Base-by-base conservation (phyloP, 2,329 filamentous ascomycete species). In the Talaromyces sp. region DNA sequence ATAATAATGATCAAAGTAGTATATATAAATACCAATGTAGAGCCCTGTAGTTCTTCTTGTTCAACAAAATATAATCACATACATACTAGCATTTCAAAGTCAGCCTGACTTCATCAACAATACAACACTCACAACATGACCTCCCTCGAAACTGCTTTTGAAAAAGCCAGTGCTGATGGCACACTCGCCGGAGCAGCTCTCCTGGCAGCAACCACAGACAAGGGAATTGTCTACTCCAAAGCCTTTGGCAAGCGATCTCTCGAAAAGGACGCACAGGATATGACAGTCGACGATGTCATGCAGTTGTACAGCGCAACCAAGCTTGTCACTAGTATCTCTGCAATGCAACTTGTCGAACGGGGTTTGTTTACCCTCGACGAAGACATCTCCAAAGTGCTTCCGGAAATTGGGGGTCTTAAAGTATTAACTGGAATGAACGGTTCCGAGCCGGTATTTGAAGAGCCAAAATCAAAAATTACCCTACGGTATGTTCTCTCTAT, bases 201-300 rank as follows among this genome's bases (percentile, higher is more conserved):
- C 2, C 40, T 54, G 12, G 56, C 50, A 47, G 60, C 60, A 50
- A 61, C 60, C 5, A 61, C 34, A 40, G 30, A 42, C 27, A 52
- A 61, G 10, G 60, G 56, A 5, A 30, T 61, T 14, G 50, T 61
- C 1, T 61, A 57, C 36, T 58, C 60, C 56, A 61, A 58, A 10
- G 57, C 60, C 18, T 47, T 61, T n/a, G 60, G 60, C 3, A 33
- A 28, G 5, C 56, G 56, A 2, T 47, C 28, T 23, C 30, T 61
- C 30, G 60, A 61, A 18, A 47, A 55, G 2, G 14, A 57, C 8
- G 56, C 59, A 36, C 27, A 47, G 10, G 10, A 30, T 2, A 33
- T 61, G 9, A 14, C 57, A 23, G 18, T 36, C 18, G 56, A 58
- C 36, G 60, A 61, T 12, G 31, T 61, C n/a, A 58, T 61, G 60